Percentiles rank a stretch among this genome's conserved stretches.
These are phyloP conservation scores for Phytophthora pini DNA, from an alignment of 352 stramenopile species.

Conservation along the genomic window DNA sequence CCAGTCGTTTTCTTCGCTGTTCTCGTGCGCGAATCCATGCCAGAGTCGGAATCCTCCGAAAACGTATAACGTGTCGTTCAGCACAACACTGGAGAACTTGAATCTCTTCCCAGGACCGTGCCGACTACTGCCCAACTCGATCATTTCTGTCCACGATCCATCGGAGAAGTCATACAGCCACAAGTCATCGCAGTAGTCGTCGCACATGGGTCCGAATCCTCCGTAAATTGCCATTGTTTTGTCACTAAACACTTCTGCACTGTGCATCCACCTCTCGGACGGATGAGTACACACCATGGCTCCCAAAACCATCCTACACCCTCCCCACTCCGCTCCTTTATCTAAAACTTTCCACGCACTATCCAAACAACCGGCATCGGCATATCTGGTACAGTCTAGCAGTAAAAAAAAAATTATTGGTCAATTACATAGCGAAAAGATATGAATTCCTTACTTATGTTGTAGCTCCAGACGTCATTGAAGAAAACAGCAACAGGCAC, in stretches of 20 bases:
- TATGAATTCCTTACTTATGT: constrained; percentile 71
- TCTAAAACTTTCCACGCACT: constrained; percentile 89
- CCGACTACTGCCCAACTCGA: constrained; percentile 63
- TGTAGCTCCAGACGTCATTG: constrained; percentile 97
- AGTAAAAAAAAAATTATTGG: constrained; percentile 2
- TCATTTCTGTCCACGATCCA: constrained; percentile 91
- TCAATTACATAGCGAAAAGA: constrained; percentile 1
- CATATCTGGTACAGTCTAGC: constrained; percentile 85
- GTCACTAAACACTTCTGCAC: constrained; percentile 89
- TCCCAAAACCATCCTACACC: constrained; percentile 89
- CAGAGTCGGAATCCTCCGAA: constrained; percentile 95
- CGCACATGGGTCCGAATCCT: constrained; percentile 92
- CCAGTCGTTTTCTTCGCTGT: constrained; percentile 90
- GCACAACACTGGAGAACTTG: constrained; percentile 89
- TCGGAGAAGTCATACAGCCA: constrained; percentile 94
- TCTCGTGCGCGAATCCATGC: constrained; percentile 95
- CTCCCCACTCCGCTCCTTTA: constrained; percentile 88
- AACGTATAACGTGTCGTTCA: constrained; percentile 70
- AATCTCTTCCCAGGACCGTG: constrained; percentile 91
- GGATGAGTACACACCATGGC: constrained; percentile 90
- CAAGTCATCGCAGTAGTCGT: constrained; percentile 97
- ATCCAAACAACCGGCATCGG: constrained; percentile 82
- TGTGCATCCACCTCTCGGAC: constrained; percentile 90
- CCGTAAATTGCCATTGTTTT: constrained; percentile 94
- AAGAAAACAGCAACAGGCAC: constrained; percentile 91